Conservation (phyloP, 139 green algal species). For the Diplosphaera chodatii region DNA sequence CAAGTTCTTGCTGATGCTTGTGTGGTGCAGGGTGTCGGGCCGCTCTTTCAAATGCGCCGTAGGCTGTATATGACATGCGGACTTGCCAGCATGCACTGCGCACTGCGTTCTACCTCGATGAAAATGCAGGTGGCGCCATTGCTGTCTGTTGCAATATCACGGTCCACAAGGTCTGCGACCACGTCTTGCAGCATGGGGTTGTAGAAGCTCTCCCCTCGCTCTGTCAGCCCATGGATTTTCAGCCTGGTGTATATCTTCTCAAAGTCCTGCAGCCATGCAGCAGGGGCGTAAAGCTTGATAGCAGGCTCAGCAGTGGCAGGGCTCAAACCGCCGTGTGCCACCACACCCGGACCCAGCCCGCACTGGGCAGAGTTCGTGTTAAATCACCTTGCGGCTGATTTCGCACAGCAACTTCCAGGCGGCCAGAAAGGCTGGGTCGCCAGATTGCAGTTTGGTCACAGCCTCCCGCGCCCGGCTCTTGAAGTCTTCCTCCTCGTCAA, state of each 20-base stretch:
- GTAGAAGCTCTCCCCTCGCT: slow-evolving; percentile 96
- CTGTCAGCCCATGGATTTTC: slow-evolving; percentile 67
- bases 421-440: slow-evolving; percentile 53
- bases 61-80: too few relatives aligned
- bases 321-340: too few relatives aligned
- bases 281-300: too few relatives aligned
- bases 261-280: slow-evolving; percentile 71
- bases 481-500: slow-evolving; percentile 97
- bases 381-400: background rate
- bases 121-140: slow-evolving; percentile 85
- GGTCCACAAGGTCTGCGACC: slow-evolving; percentile 70
- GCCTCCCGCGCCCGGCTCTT: slow-evolving; percentile 80
- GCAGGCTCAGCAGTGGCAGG: too few relatives aligned
- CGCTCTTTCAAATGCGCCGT: too few relatives aligned
- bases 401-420: background rate
- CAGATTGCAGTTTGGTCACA: slow-evolving; percentile 81
- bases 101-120: slow-evolving; percentile 40
- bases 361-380: too few relatives aligned
- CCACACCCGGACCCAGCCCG: too few relatives aligned
- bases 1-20: too few relatives aligned
- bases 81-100: too few relatives aligned
- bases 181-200: slow-evolving; percentile 81
- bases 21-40: too few relatives aligned
- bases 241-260: slow-evolving; percentile 81
- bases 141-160: slow-evolving; percentile 64